A percentile compares a stretch with the other conserved stretches of the same genome.
These are phyloP conservation scores for Picea abies DNA, from an alignment of 83 land plant genomes.

Conservation along the genomic window DNA sequence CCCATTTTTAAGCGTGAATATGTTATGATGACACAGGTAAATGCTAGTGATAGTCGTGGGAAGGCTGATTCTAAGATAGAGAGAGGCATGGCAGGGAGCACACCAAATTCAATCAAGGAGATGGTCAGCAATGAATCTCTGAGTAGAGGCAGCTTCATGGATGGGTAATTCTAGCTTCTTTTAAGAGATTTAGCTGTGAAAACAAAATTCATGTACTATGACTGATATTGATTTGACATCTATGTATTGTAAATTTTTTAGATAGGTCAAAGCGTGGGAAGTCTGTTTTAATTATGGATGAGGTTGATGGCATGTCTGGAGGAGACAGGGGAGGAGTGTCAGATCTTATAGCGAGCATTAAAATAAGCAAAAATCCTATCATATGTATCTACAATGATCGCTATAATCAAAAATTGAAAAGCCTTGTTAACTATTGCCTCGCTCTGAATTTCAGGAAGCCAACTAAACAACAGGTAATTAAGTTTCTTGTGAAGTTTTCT, in stretches of 20 bases:
- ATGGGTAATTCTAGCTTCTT: slow-evolving; percentile 39
- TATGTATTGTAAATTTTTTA: background rate
- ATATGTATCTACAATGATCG: no score
- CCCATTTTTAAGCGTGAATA: background rate
- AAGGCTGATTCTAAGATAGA: slow-evolving; percentile 85
- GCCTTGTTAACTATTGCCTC: no score
- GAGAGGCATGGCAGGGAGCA: slow-evolving; percentile 92
- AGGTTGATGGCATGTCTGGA: slow-evolving; percentile 99
- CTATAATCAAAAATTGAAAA: no score
- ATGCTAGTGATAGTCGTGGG: slow-evolving; percentile 99
- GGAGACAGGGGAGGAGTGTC: slow-evolving; percentile 99
- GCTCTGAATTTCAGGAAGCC: no score
- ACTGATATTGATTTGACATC: background rate
- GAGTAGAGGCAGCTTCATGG: slow-evolving; percentile 27
- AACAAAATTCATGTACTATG: background rate
- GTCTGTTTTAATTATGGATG: slow-evolving; percentile 96
- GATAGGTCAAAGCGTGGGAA: slow-evolving; percentile 58
- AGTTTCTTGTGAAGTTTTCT: no score
- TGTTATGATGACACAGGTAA: slow-evolving; percentile 57
- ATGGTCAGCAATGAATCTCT: slow-evolving; percentile 89
- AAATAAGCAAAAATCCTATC: no score
- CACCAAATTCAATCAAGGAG: slow-evolving; percentile 92
- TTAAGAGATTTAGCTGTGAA: background rate
- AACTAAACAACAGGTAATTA: no score
- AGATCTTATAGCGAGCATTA: no score